Evolutionary conservation across 352 stramenopile species (phyloP).

Genomic region (Globisporangium uncinulatum): DNA sequence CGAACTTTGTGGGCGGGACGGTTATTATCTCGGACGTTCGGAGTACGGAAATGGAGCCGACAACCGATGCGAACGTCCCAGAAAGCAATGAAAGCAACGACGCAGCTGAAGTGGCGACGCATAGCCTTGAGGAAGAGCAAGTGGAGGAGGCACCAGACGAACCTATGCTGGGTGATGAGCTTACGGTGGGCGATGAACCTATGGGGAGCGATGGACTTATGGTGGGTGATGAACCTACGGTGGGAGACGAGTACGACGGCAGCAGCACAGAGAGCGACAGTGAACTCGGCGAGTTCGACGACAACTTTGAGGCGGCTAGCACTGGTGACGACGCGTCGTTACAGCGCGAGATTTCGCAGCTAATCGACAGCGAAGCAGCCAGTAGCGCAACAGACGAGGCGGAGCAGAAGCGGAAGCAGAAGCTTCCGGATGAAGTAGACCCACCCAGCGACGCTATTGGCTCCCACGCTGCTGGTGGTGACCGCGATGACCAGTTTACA

Average conservation of each 20-base stretch:
- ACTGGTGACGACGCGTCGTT: background rate
- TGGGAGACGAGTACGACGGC: background rate
- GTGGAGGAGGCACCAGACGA: no score
- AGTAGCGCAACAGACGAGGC: background rate
- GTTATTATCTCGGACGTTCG: no score
- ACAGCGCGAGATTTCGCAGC: background rate
- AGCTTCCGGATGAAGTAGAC: background rate
- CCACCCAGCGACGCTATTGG: no score
- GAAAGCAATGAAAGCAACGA: no score
- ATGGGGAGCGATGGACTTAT: no score
- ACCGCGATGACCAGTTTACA: background rate
- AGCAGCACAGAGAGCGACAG: constrained; percentile 11
- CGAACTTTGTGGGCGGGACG: no score
- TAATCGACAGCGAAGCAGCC: background rate
- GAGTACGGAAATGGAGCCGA: no score
- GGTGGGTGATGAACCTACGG: no score
- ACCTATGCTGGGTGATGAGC: background rate
- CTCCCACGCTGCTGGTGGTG: background rate
- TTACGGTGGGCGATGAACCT: background rate
- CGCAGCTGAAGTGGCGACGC: no score
- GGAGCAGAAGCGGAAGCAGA: background rate
- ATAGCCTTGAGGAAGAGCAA: no score
- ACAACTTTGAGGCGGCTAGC: background rate
- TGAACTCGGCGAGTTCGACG: background rate
- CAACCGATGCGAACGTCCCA: no score